Evolutionary conservation across 768 basidiomycete species (phyloP).

Genomic region (Tulasnella sp.): DNA sequence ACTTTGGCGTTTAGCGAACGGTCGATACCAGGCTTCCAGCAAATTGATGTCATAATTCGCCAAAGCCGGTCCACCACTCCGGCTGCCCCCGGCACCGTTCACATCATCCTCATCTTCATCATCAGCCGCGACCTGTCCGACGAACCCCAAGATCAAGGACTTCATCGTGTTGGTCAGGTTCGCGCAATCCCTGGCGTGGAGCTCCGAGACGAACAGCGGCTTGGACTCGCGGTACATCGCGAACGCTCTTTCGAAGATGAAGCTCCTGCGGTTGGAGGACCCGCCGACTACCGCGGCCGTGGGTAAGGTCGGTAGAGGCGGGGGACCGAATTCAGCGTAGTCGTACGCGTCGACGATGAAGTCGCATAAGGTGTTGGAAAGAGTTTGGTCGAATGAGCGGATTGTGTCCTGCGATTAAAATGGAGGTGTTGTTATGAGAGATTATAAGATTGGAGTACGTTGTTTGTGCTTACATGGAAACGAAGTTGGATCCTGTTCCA

Average conservation of each 20-base stretch:
- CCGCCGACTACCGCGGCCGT: neutral
- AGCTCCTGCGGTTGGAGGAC: neutral
- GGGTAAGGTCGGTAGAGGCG: neutral
- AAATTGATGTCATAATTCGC: slow-evolving; percentile 17
- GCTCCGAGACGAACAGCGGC: neutral
- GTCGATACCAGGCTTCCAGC: slow-evolving; percentile 16
- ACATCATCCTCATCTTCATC: slow-evolving; percentile 7
- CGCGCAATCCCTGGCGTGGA: slow-evolving; percentile 12
- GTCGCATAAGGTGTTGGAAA: neutral
- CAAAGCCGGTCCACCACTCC: neutral
- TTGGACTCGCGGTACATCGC: neutral
- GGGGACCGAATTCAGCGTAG: slow-evolving; percentile 2
- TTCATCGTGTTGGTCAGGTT: slow-evolving; percentile 16
- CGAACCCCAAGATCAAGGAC: slow-evolving; percentile 18
- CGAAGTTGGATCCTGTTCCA: neutral
- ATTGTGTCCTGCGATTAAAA: neutral
- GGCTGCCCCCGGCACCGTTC: neutral
- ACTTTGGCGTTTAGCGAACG: neutral
- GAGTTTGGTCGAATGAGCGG: neutral
- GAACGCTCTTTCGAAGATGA: slow-evolving; percentile 1
- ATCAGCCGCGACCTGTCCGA: slow-evolving; percentile 13
- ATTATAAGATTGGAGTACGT: neutral
- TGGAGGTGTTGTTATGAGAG: neutral
- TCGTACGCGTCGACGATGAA: slow-evolving; percentile 16
- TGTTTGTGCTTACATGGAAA: neutral